Base-by-base conservation (phyloP, 2,329 filamentous ascomycete species). In the Fusarium praegraminearum region DNA sequence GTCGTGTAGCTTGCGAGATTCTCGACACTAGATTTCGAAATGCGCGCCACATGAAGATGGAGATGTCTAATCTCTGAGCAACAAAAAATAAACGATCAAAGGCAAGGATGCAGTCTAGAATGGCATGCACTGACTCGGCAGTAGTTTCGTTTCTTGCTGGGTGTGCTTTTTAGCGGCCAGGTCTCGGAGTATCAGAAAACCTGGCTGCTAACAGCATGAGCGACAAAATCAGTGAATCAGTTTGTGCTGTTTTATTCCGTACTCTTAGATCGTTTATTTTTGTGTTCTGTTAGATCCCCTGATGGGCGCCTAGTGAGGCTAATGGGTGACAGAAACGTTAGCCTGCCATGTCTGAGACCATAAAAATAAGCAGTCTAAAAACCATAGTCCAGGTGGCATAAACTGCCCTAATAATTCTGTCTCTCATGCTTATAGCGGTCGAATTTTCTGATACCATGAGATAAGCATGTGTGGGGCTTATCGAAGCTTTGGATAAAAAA, bases 401-500 rank as follows among this genome's bases (percentile, higher is more conserved):
- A 22, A 22, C 20, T 22, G 20, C 20, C 20, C 20, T 22, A 22
- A 22, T 22, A 22, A 22, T 22, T 22, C 20, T 22, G 20, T 22
- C 20, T 22, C 20, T 22, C 20, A 22, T 22, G 20, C 20, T 22
- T 22, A 22, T 22, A 22, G 20, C 20, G 20, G 20, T 22, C 20
- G 20, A 22, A 22, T 22, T 22, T 22, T 22, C 20, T 22, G 20
- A 22, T 22, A 22, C 20, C 20, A 22, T 22, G 20, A 22, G 20
- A 22, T 22, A 72, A 71, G 24, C 38, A 26, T 20, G 13, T 55
- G 45, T 70, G 65, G 65, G 55, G 62, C 69, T 72, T 71, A 71
- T 71, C 69, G 33, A 18, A 26, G 26, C 30, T 47, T 41, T 44
- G n/a, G 45, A 45, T 46, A 51, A 51, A 69, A 69, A 71, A 71